A percentile compares a stretch with the other conserved stretches of the same genome.
Conservation (phyloP, 2,329 filamentous ascomycete genomes). For the Neopestalotiopsis sp. region DNA sequence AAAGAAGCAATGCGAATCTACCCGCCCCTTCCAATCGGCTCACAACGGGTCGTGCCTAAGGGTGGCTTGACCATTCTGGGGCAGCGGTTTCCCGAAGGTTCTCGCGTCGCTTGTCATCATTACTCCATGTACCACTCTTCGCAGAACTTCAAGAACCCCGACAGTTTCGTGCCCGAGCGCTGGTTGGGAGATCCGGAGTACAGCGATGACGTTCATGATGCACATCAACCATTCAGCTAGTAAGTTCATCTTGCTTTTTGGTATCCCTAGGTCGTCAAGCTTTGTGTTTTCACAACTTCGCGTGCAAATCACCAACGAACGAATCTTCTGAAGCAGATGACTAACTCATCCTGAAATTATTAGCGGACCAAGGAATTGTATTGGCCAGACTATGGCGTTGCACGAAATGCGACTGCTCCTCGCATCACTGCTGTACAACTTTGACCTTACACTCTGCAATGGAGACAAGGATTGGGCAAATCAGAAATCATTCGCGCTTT, state of each 20-base stretch:
- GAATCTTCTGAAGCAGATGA: background rate
- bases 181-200: constrained; percentile 26
- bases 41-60: constrained; percentile 27
- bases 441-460: constrained; percentile 24
- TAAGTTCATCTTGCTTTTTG: background rate
- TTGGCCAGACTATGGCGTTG: constrained; percentile 26
- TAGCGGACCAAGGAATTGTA: constrained; percentile 27
- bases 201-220: constrained; percentile 21
- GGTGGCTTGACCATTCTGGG: constrained; percentile 30
- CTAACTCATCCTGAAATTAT: background rate
- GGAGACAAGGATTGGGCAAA: constrained; percentile 23
- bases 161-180: constrained; percentile 26
- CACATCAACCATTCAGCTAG: constrained; percentile 26
- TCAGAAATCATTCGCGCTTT: constrained; percentile 25
- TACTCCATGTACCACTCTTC: constrained; percentile 25
- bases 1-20: constrained; percentile 32
- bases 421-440: constrained; percentile 22
- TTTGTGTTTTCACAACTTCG: background rate
- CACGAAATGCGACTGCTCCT: constrained; percentile 26
- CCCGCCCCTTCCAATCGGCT: constrained; percentile 28
- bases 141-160: constrained; percentile 23
- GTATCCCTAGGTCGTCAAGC: background rate
- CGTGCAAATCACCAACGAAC: background rate
- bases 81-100: constrained; percentile 27
- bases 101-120: constrained; percentile 26